Evolutionary conservation across 1,139 yeast genomes (phyloP).

Genomic region (Yamadazyma dendronema): DNA sequence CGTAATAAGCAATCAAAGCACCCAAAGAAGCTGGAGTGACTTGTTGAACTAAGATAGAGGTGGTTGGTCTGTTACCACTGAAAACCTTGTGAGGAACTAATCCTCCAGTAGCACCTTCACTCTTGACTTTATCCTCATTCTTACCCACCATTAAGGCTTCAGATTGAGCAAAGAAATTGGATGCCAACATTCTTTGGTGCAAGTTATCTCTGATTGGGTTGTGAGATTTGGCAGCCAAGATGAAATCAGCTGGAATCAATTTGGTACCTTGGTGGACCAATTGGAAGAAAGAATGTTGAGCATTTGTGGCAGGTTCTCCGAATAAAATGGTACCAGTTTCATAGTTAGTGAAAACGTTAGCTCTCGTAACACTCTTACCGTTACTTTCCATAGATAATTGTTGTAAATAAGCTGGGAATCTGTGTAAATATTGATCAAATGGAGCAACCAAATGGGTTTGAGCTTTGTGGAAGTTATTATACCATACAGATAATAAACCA

Average conservation of each 20-base stretch:
- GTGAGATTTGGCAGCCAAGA: conserved; percentile 95
- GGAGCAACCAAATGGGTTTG: conserved; percentile 98
- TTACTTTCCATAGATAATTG: conserved; percentile 98
- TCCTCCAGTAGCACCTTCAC: conserved; percentile 85
- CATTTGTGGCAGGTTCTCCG: conserved; percentile 98
- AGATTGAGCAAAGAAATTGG: conserved; percentile 97
- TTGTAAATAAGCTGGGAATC: conserved; percentile 99
- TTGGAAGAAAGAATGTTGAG: conserved; percentile 99
- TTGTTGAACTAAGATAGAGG: conserved; percentile 91
- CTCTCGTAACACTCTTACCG: conserved; percentile 96
- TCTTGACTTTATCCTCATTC: conserved; percentile 75
- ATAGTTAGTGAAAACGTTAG: conserved; percentile 85
- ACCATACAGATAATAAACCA: conserved; percentile 94
- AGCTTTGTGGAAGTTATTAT: conserved; percentile 96
- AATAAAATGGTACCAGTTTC: conserved; percentile 94
- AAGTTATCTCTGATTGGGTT: conserved; percentile 93
- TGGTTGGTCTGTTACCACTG: conserved; percentile 98
- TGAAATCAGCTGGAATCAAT: conserved; percentile 94
- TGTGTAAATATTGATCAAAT: conserved; percentile 95
- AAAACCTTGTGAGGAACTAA: conserved; percentile 94
- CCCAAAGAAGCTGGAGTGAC: conserved; percentile 96
- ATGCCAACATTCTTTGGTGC: conserved; percentile 97
- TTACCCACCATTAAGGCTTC: conserved; percentile 98
- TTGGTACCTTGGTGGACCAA: conserved; percentile 98
- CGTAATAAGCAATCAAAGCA: conserved; percentile 95